Conservation (phyloP, 2,329 filamentous ascomycete genomes). For the Pseudocercospora cruenta region DNA sequence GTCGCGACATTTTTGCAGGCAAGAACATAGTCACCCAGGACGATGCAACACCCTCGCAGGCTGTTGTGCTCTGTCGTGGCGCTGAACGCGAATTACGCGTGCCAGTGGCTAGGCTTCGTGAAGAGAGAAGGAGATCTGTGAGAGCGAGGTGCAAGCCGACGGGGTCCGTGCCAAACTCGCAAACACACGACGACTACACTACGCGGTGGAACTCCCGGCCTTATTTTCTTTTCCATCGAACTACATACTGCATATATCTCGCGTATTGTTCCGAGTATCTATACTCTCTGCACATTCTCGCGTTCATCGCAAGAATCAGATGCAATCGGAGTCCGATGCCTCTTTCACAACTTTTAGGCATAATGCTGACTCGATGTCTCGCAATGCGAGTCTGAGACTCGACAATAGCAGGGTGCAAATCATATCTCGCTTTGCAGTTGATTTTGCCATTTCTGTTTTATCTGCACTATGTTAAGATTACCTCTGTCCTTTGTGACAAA, state of each 20-base stretch:
- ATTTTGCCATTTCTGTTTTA: conserved; percentile 3
- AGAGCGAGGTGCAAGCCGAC: conserved; percentile 4
- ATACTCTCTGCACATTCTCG: background rate
- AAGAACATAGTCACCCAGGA: conserved; percentile 15
- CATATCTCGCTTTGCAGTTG: background rate
- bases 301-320: background rate
- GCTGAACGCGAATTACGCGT: conserved; percentile 15
- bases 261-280: background rate
- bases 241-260: background rate
- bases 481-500: background rate
- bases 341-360: background rate
- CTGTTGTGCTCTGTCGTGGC: conserved; percentile 12
- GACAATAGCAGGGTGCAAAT: background rate
- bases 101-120: background rate
- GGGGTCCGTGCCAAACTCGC: background rate
- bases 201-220: background rate
- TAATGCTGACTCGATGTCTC: background rate
- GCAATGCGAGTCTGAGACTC: background rate
- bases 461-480: background rate
- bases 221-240: background rate
- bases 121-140: conserved; percentile 4
- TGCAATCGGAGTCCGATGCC: background rate
- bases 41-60: conserved; percentile 18
- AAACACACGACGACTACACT: background rate
- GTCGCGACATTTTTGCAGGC: background rate